phyloP scores from a whole-genome alignment of 1,284 basidiomycete species.

The Termitomyces sp. region DNA sequence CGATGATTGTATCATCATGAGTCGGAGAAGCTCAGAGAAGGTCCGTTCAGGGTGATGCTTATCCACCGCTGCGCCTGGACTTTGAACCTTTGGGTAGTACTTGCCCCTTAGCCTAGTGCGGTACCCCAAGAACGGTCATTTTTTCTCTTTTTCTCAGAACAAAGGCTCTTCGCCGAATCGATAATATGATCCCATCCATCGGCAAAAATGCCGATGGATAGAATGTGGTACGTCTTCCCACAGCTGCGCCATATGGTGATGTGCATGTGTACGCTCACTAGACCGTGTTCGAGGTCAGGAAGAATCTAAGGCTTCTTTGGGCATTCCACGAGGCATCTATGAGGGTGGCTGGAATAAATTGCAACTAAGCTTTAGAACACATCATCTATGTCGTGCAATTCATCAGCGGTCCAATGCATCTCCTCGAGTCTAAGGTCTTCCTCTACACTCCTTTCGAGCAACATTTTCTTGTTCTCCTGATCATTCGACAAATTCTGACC shows the following conservation, averaged over 20 bases:
- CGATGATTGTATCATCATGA: background rate
- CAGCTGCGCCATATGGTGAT: constrained; percentile 7
- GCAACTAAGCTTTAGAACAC: constrained; percentile 7
- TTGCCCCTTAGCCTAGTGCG: background rate
- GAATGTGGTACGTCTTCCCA: constrained; percentile 6
- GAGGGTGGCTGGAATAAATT: background rate
- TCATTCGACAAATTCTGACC: background rate
- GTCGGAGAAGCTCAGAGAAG: background rate
- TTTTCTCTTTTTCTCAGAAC: constrained; percentile 1
- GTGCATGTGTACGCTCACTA: background rate
- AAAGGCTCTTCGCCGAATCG: background rate
- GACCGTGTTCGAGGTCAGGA: background rate
- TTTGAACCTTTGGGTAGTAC: background rate
- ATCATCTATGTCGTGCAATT: constrained; percentile 10
- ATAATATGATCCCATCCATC: background rate
- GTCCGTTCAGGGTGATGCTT: background rate
- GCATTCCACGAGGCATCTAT: background rate
- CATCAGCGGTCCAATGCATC: background rate
- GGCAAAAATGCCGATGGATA: constrained; percentile 4
- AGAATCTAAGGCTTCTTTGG: background rate
- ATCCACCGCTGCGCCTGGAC: background rate
- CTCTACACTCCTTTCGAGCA: constrained; percentile 1
- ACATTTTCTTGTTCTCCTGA: background rate
- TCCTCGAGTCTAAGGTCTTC: constrained; percentile 5
- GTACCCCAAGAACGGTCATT: background rate